A percentile compares a stretch with the other conserved stretches of the same genome.
These are phyloP conservation scores for Magnusiomyces clavatus DNA, from an alignment of 1,139 yeast genomes.

Conservation along the genomic window DNA sequence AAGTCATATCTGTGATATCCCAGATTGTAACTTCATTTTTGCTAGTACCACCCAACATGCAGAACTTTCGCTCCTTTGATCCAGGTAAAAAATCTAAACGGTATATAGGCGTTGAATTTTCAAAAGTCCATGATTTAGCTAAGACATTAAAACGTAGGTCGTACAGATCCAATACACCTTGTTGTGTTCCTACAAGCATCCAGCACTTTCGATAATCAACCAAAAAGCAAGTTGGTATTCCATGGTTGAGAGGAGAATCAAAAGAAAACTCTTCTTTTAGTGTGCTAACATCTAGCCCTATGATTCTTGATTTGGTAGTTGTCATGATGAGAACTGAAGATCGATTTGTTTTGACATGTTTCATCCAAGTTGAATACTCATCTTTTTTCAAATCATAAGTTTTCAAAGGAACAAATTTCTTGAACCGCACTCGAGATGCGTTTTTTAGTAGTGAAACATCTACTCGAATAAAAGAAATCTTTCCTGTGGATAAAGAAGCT, in stretches of 20 bases:
- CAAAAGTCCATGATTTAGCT: conserved; percentile 55
- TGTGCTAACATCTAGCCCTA: conserved; percentile 52
- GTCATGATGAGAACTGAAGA: conserved; percentile 34
- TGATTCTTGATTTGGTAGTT: conserved; percentile 48
- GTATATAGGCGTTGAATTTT: conserved; percentile 39
- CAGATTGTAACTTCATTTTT: conserved; percentile 59
- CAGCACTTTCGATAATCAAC: conserved; percentile 51
- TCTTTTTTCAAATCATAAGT: conserved; percentile 34
- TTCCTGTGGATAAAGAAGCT: conserved; percentile 61
- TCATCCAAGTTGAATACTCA: conserved; percentile 42
- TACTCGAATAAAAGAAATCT: conserved; percentile 49
- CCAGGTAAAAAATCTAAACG: conserved; percentile 41
- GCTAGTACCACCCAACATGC: conserved; percentile 60
- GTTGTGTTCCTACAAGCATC: conserved; percentile 66
- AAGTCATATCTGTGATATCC: conserved; percentile 63
- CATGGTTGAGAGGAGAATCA: conserved; percentile 56
- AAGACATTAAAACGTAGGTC: conserved; percentile 62
- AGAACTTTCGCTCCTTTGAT: conserved; percentile 37
- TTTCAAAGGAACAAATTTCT: conserved; percentile 39
- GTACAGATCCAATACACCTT: conserved; percentile 73
- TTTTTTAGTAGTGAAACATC: conserved; percentile 37
- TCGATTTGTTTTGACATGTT: conserved; percentile 32
- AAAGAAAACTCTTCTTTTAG: conserved; percentile 43
- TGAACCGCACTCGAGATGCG: conserved; percentile 29
- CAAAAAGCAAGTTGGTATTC: conserved; percentile 53